Percentiles rank a stretch among this genome's conserved stretches.
Evolutionary conservation across 768 basidiomycete species (phyloP).

Genomic region (Russula foetens): DNA sequence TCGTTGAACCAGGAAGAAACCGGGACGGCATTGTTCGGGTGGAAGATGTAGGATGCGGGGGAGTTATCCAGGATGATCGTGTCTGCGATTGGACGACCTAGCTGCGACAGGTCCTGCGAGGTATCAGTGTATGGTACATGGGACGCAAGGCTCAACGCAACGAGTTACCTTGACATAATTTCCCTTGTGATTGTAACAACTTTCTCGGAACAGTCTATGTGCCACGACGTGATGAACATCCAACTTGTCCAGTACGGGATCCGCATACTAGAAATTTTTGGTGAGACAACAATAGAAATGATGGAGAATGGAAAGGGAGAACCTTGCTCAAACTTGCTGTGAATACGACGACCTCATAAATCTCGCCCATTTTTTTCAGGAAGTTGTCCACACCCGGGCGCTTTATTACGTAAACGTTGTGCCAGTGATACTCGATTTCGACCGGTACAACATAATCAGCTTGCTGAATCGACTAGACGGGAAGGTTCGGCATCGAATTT

Average conservation of each 20-base stretch:
- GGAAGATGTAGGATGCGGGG: conserved; percentile 98
- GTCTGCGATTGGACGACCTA: conserved; percentile 88
- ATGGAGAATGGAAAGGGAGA: conserved; percentile 20
- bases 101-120: conserved; percentile 85
- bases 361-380: conserved; percentile 95
- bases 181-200: conserved; percentile 97
- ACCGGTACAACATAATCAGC: conserved; percentile 99
- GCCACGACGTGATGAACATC: conserved; percentile 88
- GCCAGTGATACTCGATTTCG: conserved; percentile 97
- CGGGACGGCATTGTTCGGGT: conserved; percentile 97
- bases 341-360: conserved; percentile 97
- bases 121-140: neutral
- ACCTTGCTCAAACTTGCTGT: conserved; percentile 98
- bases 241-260: conserved; percentile 95
- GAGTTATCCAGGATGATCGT: conserved; percentile 99
- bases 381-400: conserved; percentile 97
- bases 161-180: conserved; percentile 90
- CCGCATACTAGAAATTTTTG: conserved; percentile 70
- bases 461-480: conserved; percentile 72
- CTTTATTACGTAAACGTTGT: conserved; percentile 99
- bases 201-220: conserved; percentile 94
- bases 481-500: conserved; percentile 11
- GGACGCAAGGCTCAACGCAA: neutral
- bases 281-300: conserved; percentile 6
- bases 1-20: conserved; percentile 99